These are phyloP conservation scores for Globisporangium canariense DNA, from an alignment of 352 stramenopile species.

Conservation along the genomic window DNA sequence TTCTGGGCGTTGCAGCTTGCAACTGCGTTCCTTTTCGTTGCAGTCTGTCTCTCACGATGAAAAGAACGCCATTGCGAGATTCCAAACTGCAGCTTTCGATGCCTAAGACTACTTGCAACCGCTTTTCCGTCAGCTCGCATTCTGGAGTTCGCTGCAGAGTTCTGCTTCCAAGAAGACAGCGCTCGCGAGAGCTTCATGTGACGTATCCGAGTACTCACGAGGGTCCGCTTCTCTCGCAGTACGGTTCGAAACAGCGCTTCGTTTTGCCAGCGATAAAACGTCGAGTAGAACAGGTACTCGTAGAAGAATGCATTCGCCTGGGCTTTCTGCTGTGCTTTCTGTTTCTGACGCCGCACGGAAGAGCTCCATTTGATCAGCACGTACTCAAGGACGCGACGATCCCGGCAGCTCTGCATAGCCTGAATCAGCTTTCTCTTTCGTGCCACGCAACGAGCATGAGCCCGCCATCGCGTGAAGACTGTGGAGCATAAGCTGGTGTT, in stretches of 20 bases:
- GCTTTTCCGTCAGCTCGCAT: too few species aligned
- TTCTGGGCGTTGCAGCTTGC: background rate
- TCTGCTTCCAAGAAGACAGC: slow-evolving; percentile 1
- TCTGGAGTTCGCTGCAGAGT: background rate
- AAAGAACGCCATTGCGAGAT: slow-evolving; percentile 3
- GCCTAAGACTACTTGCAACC: background rate
- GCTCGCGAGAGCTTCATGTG: background rate
- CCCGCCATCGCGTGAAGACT: background rate
- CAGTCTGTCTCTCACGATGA: background rate
- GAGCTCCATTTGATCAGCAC: background rate
- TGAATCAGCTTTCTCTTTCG: background rate
- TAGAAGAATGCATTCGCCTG: slow-evolving; percentile 25
- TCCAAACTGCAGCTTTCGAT: slow-evolving; percentile 9
- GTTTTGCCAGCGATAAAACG: slow-evolving; percentile 32
- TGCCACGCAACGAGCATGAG: background rate
- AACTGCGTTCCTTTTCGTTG: background rate
- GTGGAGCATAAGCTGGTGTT: background rate
- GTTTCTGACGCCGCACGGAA: background rate
- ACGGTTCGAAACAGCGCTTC: background rate
- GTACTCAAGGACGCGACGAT: background rate
- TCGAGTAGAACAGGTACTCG: slow-evolving; percentile 25
- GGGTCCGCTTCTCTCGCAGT: slow-evolving; percentile 3
- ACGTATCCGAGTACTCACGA: background rate
- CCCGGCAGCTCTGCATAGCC: background rate
- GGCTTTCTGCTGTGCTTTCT: background rate